A percentile compares a stretch with the other conserved stretches of the same genome.
Evolutionary conservation across 768 basidiomycete genomes (phyloP).

Genomic region (Tricholoma sp.): DNA sequence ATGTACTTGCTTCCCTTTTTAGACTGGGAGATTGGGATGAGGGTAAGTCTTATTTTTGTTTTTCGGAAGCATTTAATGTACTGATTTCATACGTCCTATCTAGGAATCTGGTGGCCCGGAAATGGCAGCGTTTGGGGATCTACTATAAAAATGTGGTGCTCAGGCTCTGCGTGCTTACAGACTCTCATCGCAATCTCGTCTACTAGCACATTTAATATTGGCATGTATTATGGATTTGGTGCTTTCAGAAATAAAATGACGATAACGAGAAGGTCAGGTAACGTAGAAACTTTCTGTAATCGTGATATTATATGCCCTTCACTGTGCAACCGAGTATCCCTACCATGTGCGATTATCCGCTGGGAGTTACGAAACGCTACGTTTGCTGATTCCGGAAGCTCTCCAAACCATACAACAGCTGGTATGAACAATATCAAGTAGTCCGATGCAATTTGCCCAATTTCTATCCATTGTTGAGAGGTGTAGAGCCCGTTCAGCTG

Average conservation of each 20-base stretch:
- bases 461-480: no score
- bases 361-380: no score
- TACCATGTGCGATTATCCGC: no score
- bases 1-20: constrained; percentile 2
- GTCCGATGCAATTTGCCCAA: no score
- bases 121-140: constrained; percentile 1
- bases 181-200: constrained; percentile 39
- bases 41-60: constrained; percentile 28
- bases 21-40: constrained; percentile 97
- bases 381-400: no score
- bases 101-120: not conserved
- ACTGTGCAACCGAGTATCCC: no score
- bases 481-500: no score
- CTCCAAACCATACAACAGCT: no score
- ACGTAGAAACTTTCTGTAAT: no score
- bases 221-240: not conserved
- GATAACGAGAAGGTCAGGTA: not conserved
- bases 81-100: not conserved
- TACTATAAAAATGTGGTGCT: constrained; percentile 61
- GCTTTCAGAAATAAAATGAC: not conserved
- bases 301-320: no score
- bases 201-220: not conserved
- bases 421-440: no score
- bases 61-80: not conserved
- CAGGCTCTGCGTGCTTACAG: constrained; percentile 78